phyloP scores from a whole-genome alignment of 2,329 filamentous ascomycete genomes.

The Cytospora piceae region DNA sequence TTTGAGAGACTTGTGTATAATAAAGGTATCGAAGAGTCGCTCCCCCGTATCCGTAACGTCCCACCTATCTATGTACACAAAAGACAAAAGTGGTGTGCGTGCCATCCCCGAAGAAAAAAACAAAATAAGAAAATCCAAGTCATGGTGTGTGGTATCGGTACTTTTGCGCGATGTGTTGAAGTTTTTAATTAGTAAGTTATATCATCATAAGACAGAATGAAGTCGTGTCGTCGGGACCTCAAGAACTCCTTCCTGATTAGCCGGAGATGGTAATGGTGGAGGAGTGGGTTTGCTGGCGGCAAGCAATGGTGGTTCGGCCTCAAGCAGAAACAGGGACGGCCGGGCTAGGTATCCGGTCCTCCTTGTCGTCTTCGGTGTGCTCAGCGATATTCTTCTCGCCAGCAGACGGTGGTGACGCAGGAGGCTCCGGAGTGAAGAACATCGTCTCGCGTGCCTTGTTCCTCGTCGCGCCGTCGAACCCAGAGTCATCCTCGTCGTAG shows the following conservation, averaged over 20 bases:
- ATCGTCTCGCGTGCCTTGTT: constrained; percentile 40
- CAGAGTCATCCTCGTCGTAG: constrained; percentile 34
- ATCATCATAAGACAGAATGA: constrained; percentile 27
- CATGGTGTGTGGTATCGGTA: constrained; percentile 6
- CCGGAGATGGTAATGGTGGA: not conserved
- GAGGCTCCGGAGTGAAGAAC: constrained; percentile 49
- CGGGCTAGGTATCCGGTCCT: constrained; percentile 17
- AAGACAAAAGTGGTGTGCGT: constrained; percentile 23
- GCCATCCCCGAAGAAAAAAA: constrained; percentile 15
- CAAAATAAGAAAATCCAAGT: constrained; percentile 17
- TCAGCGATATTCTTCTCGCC: constrained; percentile 33
- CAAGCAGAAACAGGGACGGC: constrained; percentile 27
- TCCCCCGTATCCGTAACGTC: constrained; percentile 17
- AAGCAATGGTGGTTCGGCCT: constrained; percentile 6
- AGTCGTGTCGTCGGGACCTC: constrained; percentile 27
- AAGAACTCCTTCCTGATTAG: not conserved
- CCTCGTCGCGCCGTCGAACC: constrained; percentile 37
- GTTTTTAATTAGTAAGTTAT: constrained; percentile 24
- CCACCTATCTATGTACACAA: constrained; percentile 28
- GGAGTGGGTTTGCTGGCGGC: not conserved
- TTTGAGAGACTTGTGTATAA: constrained; percentile 8
- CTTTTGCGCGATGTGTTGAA: constrained; percentile 12
- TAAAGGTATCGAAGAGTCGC: constrained; percentile 21
- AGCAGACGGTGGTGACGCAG: constrained; percentile 40
- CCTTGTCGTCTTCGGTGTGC: constrained; percentile 27